Conservation (phyloP, 768 basidiomycete species). For the Boletellus ananas region DNA sequence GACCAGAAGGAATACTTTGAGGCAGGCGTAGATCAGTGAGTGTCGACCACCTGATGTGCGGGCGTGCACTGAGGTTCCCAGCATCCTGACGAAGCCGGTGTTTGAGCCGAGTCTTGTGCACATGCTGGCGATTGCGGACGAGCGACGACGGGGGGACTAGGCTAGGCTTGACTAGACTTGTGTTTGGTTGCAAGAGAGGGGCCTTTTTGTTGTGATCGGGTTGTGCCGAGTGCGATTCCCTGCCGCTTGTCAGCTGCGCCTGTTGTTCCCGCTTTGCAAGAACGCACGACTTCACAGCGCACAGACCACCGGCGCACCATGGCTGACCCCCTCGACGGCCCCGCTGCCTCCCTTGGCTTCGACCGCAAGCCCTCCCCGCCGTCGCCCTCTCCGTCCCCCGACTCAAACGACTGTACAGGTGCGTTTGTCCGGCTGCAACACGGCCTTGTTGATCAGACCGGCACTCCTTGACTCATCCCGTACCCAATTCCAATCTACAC, state of each 20-base stretch:
- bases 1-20: slow-evolving; percentile 75
- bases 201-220: slow-evolving; percentile 27
- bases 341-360: slow-evolving; percentile 5
- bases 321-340: slow-evolving; percentile 25
- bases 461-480: slow-evolving; percentile 21
- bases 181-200: background rate
- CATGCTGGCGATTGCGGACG: slow-evolving; percentile 42
- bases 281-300: slow-evolving; percentile 25
- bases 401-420: slow-evolving; percentile 42
- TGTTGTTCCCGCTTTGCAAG: slow-evolving; percentile 28
- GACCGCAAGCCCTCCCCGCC: slow-evolving; percentile 24
- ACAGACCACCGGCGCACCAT: slow-evolving; percentile 31
- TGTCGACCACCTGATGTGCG: background rate
- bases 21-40: slow-evolving; percentile 74
- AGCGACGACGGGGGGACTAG: slow-evolving; percentile 33
- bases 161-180: background rate
- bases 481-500: slow-evolving; percentile 19
- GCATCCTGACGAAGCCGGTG: slow-evolving; percentile 79
- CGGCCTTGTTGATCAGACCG: slow-evolving; percentile 23
- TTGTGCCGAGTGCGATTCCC: slow-evolving; percentile 31
- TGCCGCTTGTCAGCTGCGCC: slow-evolving; percentile 31
- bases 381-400: slow-evolving; percentile 43
- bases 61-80: slow-evolving; percentile 25
- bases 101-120: slow-evolving; percentile 48
- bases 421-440: slow-evolving; percentile 25